Conservation (phyloP, 805 yeast genomes). For the Tetrapisispora pingtungensis region DNA sequence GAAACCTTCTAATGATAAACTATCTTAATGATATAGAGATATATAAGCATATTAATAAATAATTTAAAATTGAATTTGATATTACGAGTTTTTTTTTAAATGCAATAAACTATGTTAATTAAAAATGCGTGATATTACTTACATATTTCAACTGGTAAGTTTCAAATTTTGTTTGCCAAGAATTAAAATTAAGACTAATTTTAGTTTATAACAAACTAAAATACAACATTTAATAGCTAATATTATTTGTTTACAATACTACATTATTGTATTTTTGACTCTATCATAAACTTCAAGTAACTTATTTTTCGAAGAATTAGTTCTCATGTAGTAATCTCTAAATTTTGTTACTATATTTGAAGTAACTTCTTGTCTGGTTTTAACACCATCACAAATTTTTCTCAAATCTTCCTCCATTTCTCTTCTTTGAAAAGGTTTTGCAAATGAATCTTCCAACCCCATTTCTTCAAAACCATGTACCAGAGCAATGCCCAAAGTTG, state of each 20-base stretch:
- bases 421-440: constrained; percentile 82
- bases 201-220: too few species aligned
- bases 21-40: not conserved
- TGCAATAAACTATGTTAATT: too few species aligned
- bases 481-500: constrained; percentile 73
- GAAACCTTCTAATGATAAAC: not conserved
- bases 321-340: constrained; percentile 35
- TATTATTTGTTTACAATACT: not conserved
- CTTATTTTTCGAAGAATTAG: constrained; percentile 21
- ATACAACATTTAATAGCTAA: not conserved
- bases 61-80: not conserved
- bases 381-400: constrained; percentile 57
- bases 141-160: too few species aligned
- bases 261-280: constrained; percentile 8
- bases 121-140: too few species aligned
- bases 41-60: not conserved
- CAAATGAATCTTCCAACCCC: constrained; percentile 62
- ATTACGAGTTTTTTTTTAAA: too few species aligned
- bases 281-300: constrained; percentile 23
- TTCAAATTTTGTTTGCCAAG: too few species aligned
- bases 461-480: constrained; percentile 81
- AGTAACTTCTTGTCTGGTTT: constrained; percentile 44
- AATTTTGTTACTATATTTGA: constrained; percentile 47
- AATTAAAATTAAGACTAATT: too few species aligned
- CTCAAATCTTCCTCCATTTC: constrained; percentile 59